phyloP scores from a whole-genome alignment of 2,329 filamentous ascomycete genomes.

The Venturia asperata region DNA sequence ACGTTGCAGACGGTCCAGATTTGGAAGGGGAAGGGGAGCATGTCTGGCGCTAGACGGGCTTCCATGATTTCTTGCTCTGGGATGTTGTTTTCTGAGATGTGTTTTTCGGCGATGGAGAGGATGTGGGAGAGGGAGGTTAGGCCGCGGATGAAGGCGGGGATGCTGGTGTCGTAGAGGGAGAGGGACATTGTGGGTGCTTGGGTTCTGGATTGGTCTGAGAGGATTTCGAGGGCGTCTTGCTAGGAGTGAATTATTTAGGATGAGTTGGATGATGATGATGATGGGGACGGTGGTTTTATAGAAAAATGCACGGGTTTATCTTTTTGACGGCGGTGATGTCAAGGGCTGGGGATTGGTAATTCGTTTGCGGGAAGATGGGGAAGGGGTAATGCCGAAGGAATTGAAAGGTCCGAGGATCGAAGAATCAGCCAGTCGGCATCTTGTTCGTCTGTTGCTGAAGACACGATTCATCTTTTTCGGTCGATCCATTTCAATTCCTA shows the following conservation, averaged over 20 bases:
- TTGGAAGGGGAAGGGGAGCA: constrained; percentile 45
- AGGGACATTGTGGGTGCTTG: constrained; percentile 22
- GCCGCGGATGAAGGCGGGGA: constrained; percentile 38
- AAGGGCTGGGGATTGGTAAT: neutral
- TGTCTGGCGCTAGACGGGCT: constrained; percentile 42
- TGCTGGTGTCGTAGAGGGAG: constrained; percentile 29
- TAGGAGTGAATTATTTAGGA: neutral
- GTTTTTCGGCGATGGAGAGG: constrained; percentile 40
- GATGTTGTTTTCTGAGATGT: constrained; percentile 34
- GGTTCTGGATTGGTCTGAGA: neutral
- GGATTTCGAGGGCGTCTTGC: neutral
- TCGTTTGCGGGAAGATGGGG: neutral
- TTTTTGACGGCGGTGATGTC: no score
- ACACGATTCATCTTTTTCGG: no score
- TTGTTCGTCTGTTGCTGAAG: no score
- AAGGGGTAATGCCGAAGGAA: neutral
- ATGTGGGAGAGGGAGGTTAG: constrained; percentile 38
- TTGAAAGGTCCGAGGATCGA: neutral
- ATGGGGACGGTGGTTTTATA: neutral
- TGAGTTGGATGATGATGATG: neutral
- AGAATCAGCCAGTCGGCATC: neutral
- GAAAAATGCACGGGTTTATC: no score
- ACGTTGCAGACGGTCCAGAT: constrained; percentile 40
- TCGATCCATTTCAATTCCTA: neutral
- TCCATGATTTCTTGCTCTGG: constrained; percentile 33